phyloP scores from a whole-genome alignment of 306 rosid genomes.

The Trichosanthes truncata region DNA sequence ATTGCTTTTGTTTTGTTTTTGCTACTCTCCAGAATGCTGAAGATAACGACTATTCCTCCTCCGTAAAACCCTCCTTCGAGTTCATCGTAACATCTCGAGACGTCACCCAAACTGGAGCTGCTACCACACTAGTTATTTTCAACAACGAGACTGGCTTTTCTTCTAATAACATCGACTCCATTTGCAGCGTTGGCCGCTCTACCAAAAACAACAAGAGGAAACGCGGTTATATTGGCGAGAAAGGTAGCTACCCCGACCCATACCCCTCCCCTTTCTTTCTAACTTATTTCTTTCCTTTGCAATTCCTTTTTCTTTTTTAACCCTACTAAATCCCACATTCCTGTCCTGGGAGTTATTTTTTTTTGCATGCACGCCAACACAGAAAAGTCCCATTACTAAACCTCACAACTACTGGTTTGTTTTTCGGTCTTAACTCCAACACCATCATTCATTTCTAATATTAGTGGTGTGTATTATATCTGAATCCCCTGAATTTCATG shows the following conservation, averaged over 20 bases:
- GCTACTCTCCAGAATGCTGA: conserved; percentile 32
- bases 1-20: too few species aligned
- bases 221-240: conserved; percentile 75
- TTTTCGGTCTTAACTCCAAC: too few species aligned
- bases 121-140: conserved; percentile 50
- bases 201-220: conserved; percentile 61
- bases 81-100: conserved; percentile 55
- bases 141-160: conserved; percentile 79
- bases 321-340: too few species aligned
- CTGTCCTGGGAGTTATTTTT: too few species aligned
- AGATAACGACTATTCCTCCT: conserved; percentile 48
- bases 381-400: too few species aligned
- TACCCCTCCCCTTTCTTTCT: neutral
- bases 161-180: conserved; percentile 44
- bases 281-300: neutral
- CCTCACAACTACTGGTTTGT: too few species aligned
- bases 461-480: too few species aligned
- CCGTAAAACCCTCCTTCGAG: conserved; percentile 40
- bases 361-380: too few species aligned
- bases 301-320: too few species aligned
- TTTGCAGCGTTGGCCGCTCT: conserved; percentile 73
- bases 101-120: conserved; percentile 55
- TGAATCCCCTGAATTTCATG: too few species aligned
- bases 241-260: conserved; percentile 30
- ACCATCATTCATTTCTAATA: too few species aligned